Conservation (phyloP, 169 alveolate species). For the Besnoitia besnoiti region DNA sequence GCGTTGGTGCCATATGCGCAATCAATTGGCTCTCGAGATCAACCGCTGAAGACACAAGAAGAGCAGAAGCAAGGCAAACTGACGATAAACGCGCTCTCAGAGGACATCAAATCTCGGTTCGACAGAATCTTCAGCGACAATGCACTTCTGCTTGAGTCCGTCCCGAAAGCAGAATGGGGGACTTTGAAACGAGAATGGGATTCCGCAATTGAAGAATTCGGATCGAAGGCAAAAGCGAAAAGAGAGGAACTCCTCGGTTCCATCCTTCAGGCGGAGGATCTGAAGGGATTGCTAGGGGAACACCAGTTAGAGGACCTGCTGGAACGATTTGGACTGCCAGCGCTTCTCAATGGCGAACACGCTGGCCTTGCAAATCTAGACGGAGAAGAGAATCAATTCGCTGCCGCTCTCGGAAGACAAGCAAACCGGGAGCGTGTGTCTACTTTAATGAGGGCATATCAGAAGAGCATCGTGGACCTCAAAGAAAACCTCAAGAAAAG, state of each 20-base stretch:
- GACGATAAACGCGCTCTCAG: neutral
- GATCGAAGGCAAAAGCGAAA: neutral
- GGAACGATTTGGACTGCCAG: neutral
- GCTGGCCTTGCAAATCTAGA: neutral
- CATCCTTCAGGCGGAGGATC: neutral
- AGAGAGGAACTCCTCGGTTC: neutral
- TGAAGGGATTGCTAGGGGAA: neutral
- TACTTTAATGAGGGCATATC: neutral
- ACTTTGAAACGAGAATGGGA: constrained; percentile 6
- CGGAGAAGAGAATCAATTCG: neutral
- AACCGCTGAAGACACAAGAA: neutral
- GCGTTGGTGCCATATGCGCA: no score
- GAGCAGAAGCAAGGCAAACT: neutral
- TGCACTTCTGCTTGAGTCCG: neutral
- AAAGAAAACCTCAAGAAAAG: neutral
- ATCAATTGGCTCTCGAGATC: no score
- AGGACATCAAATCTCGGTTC: neutral
- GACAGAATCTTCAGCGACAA: neutral
- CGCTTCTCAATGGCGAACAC: neutral
- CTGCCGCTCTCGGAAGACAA: neutral
- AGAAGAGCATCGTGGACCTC: neutral
- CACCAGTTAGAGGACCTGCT: neutral
- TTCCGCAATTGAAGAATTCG: neutral
- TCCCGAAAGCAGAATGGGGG: neutral
- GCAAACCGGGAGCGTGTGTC: neutral